Conservation (phyloP, 2,329 filamentous ascomycete genomes). For the Zasmidium citrigriseum region DNA sequence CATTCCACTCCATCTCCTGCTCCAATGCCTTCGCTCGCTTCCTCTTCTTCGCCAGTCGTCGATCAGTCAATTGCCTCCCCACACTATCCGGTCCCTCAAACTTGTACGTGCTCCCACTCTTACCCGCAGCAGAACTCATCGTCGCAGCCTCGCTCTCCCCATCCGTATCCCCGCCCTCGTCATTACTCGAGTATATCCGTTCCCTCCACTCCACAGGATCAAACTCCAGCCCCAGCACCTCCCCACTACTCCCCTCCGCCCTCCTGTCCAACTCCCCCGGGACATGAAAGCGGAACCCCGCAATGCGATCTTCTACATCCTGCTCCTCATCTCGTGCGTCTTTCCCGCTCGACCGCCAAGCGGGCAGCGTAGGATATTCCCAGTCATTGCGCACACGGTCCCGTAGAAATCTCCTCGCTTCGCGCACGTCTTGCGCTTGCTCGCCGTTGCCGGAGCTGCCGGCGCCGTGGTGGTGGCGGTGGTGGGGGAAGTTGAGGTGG, state of each 20-base stretch:
- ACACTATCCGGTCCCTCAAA: conserved; percentile 50
- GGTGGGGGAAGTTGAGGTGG: conserved; percentile 28
- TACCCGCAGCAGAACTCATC: conserved; percentile 20
- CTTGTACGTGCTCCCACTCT: conserved; percentile 35
- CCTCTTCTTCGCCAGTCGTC: conserved; percentile 35
- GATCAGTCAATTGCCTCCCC: conserved; percentile 36
- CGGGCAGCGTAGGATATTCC: conserved; percentile 41
- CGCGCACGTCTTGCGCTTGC: conserved; percentile 45
- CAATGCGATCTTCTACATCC: conserved; percentile 24
- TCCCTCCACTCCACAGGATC: conserved; percentile 45
- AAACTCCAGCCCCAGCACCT: conserved; percentile 29
- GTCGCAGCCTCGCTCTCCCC: conserved; percentile 7
- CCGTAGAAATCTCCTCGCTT: conserved; percentile 43
- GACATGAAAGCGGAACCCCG: conserved; percentile 33
- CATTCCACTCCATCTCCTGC: conserved; percentile 66
- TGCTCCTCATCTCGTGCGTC: conserved; percentile 17
- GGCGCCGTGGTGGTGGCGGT: conserved; percentile 19
- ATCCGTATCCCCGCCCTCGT: conserved; percentile 29
- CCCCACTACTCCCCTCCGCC: background rate
- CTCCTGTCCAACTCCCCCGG: conserved; percentile 7
- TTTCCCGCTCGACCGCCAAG: conserved; percentile 23
- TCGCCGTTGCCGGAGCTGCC: conserved; percentile 30
- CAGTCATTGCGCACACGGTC: conserved; percentile 49
- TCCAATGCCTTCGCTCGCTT: conserved; percentile 40
- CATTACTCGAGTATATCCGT: conserved; percentile 42